Evolutionary conservation across 495 filamentous ascomycete genomes (phyloP).

Genomic region (Astrothelium subdiscretum): DNA sequence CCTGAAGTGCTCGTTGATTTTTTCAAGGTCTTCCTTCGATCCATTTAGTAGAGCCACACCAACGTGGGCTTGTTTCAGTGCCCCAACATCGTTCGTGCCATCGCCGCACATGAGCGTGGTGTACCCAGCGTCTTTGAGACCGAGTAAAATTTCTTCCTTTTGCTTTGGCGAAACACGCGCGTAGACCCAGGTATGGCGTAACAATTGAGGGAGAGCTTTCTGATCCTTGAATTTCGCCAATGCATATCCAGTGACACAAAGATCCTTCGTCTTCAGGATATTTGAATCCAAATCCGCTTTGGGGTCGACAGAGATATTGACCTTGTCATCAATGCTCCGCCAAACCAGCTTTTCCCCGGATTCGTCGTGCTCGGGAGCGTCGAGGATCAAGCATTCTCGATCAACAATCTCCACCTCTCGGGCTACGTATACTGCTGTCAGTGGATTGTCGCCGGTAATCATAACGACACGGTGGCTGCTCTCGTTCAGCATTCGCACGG

Average conservation of each 20-base stretch:
- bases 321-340: constrained; percentile 88
- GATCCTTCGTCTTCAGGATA: constrained; percentile 77
- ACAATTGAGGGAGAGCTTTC: constrained; percentile 54
- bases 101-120: constrained; percentile 98
- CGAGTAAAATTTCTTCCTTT: constrained; percentile 95
- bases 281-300: constrained; percentile 66
- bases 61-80: constrained; percentile 95
- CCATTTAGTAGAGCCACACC: constrained; percentile 95
- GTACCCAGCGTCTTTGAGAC: constrained; percentile 91
- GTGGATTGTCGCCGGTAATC: constrained; percentile 97
- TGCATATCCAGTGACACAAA: constrained; percentile 94
- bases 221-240: constrained; percentile 80
- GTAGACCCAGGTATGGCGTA: constrained; percentile 93
- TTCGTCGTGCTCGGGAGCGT: constrained; percentile 83
- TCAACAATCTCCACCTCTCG: constrained; percentile 96
- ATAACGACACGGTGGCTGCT: constrained; percentile 97
- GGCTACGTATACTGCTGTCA: constrained; percentile 93
- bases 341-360: constrained; percentile 77
- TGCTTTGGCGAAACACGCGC: constrained; percentile 96
- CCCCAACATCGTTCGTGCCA: constrained; percentile 96
- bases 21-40: constrained; percentile 76
- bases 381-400: constrained; percentile 85
- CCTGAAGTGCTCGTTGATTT: constrained; percentile 84
- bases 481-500: constrained; percentile 95
- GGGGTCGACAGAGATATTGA: constrained; percentile 78